These are phyloP conservation scores for Penicillium sp. DNA, from an alignment of 2,329 filamentous ascomycete genomes.

Conservation along the genomic window DNA sequence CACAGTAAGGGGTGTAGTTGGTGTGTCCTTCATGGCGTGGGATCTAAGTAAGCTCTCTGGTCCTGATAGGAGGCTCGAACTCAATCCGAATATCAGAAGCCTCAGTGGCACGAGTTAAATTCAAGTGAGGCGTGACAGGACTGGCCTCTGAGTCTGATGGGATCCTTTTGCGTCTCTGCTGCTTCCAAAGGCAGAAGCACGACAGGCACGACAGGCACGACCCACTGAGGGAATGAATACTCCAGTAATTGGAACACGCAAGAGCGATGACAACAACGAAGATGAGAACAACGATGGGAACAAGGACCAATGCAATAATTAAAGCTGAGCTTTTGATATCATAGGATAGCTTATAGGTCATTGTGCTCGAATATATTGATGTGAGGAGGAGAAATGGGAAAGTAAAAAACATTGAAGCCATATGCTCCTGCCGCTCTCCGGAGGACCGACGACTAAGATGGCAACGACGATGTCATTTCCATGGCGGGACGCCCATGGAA, in stretches of 20 bases:
- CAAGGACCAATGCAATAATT: constrained; percentile 46
- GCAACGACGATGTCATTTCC: neutral
- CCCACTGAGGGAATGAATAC: constrained; percentile 16
- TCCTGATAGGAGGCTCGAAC: constrained; percentile 23
- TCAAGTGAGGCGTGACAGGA: constrained; percentile 12
- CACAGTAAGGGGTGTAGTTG: constrained; percentile 52
- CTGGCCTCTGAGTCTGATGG: constrained; percentile 35
- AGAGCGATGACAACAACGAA: constrained; percentile 40
- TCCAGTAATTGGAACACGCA: constrained; percentile 39
- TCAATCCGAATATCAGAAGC: constrained; percentile 28
- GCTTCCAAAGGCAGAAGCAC: constrained; percentile 24
- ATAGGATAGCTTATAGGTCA: constrained; percentile 29
- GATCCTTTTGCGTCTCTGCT: constrained; percentile 26
- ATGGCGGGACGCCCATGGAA: constrained; percentile 3
- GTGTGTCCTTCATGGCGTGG: constrained; percentile 23
- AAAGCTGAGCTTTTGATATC: constrained; percentile 39
- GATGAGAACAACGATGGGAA: constrained; percentile 48
- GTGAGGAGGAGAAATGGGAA: neutral
- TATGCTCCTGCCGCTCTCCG: neutral
- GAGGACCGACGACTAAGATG: neutral
- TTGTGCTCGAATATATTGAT: constrained; percentile 21
- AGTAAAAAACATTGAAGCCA: neutral
- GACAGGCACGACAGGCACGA: constrained; percentile 19
- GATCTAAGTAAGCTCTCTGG: constrained; percentile 26
- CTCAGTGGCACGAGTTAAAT: constrained; percentile 30